Base-by-base conservation (phyloP, 768 basidiomycete species). In the Tulasnella sp. region DNA sequence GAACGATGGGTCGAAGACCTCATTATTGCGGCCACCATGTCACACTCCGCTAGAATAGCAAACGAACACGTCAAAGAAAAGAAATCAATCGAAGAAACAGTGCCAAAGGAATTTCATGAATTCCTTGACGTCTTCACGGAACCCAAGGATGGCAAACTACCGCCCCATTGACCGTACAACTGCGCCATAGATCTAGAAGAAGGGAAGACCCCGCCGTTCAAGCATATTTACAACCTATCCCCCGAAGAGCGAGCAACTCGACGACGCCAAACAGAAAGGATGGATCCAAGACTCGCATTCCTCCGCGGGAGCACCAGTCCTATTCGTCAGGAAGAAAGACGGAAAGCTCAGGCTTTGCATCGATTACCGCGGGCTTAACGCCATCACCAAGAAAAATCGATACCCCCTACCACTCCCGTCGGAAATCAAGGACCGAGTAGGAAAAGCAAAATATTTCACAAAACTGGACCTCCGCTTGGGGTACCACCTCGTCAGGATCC, bases 311-410 rank as follows among this genome's bases (percentile, higher is more conserved):
- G 71, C 76, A 1, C 77, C 78, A 5, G 74, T 77, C 62, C 72
- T 78, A 19, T 78, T 78, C 68, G 75, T 76, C 59, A 75, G 74
- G 66, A 78, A 77, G 69, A 73, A 74, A 62, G 75, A 77, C 44
- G 75, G 75, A 19, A 36, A 64, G 12, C 69, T 78, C 0, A 66
- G 77, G 11, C 76, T 63, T 16, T 63, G 62, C 16, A 17, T 63
- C 14, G 62, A 63, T 22, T 63, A 5, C 62, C 29, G 62, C 3
- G 62, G 26, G 4, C 16, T 63, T 2, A 63, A 63, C 36, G 36
- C 3, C 3, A 36, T 63, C 29, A 63, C 62, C 36, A 36, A 4
- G 4, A 63, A 63, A 36, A 36, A 63, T 26, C 29, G 36, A 5
- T 32, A 32, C 32, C 5, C 62, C 14, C 3, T 63, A 5, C 62